Evolutionary conservation across 345 rosid genomes (phyloP).

Genomic region (Aethionema arabicum): DNA sequence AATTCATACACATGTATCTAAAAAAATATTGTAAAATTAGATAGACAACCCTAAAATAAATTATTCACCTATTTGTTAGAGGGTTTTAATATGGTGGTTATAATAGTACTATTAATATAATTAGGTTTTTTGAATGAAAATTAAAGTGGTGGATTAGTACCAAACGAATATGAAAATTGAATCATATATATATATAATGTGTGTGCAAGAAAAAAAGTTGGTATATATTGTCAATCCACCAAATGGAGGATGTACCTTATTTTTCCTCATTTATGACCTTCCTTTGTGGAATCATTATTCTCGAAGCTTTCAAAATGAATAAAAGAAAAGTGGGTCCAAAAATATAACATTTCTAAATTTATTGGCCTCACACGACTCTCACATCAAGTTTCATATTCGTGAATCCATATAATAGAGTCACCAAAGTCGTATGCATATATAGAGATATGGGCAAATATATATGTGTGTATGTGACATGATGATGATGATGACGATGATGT

Average conservation of each 20-base stretch:
- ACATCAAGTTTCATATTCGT: slow-evolving; percentile 21
- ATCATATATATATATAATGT: slow-evolving; percentile 2
- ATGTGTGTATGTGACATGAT: slow-evolving; percentile 11
- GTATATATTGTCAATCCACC: slow-evolving; percentile 28
- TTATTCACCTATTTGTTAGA: no score
- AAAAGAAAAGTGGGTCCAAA: slow-evolving; percentile 24
- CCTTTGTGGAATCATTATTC: slow-evolving; percentile 29
- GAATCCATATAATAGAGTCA: slow-evolving; percentile 8
- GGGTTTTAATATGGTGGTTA: no score
- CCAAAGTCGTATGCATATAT: slow-evolving; percentile 7
- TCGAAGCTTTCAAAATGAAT: slow-evolving; percentile 8
- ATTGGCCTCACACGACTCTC: slow-evolving; percentile 22
- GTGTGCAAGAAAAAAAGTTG: neutral
- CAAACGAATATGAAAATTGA: slow-evolving; percentile 13
- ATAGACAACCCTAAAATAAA: no score
- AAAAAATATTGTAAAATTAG: no score
- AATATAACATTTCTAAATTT: slow-evolving; percentile 7
- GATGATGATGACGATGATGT: slow-evolving; percentile 15
- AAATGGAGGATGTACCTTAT: slow-evolving; percentile 23
- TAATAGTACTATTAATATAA: no score
- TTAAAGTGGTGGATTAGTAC: neutral
- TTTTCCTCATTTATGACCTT: slow-evolving; percentile 24
- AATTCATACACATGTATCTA: no score
- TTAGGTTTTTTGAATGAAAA: no score
- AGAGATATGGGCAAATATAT: slow-evolving; percentile 5